Percentiles rank a stretch among this genome's conserved stretches.
phyloP scores from a whole-genome alignment of 2,329 filamentous ascomycete genomes.

The Beauveria pseudobassiana region DNA sequence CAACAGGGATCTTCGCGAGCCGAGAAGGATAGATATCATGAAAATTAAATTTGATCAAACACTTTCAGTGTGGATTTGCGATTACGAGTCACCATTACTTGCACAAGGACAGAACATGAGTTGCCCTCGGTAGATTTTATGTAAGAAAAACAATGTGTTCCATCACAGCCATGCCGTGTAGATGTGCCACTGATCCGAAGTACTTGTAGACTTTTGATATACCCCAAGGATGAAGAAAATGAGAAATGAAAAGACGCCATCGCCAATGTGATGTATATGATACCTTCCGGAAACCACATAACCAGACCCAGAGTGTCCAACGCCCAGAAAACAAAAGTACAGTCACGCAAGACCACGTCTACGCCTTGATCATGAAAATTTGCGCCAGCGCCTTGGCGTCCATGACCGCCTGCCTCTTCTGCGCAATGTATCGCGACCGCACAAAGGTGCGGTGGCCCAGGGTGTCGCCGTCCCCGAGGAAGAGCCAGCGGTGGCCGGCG shows the following conservation, averaged over 20 bases:
- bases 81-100: background rate
- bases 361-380: slow-evolving; percentile 63
- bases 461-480: slow-evolving; percentile 38
- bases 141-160: too few species aligned
- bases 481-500: slow-evolving; percentile 24
- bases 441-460: slow-evolving; percentile 60
- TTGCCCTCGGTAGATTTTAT: too few species aligned
- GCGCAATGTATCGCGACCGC: slow-evolving; percentile 74
- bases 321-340: background rate
- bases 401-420: slow-evolving; percentile 77
- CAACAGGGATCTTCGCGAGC: background rate
- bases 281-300: background rate
- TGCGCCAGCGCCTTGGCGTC: slow-evolving; percentile 80
- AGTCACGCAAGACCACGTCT: slow-evolving; percentile 3
- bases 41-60: background rate
- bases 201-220: background rate
- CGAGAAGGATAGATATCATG: background rate
- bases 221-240: background rate
- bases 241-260: background rate
- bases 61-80: too few species aligned
- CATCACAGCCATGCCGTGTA: too few species aligned
- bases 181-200: background rate
- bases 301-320: background rate
- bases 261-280: background rate
- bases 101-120: too few species aligned